Conservation (phyloP, 441 rosid species). For the Syzygium malaccense region DNA sequence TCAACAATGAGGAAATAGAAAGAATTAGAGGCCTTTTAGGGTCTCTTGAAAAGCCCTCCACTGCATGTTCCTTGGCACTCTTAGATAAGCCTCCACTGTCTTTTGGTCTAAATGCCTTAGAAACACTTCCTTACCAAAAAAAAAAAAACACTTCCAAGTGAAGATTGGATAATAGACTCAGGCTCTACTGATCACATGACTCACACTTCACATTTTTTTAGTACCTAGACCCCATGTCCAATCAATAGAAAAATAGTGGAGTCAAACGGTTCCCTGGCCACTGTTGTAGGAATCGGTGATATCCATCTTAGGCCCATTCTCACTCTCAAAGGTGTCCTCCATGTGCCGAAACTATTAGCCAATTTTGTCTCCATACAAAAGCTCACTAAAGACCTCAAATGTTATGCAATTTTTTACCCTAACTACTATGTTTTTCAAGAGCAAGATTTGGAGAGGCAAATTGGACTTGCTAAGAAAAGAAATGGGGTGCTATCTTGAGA, state of each 20-base stretch:
- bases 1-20: background rate
- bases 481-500: background rate
- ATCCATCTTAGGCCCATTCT: background rate
- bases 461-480: background rate
- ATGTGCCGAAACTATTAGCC: background rate
- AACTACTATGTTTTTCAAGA: background rate
- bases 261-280: background rate
- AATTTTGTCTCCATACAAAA: background rate
- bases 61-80: background rate
- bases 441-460: background rate
- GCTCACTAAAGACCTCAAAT: background rate
- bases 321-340: background rate
- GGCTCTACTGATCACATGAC: background rate
- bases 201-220: background rate
- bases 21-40: background rate
- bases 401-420: background rate
- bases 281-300: background rate
- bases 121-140: background rate
- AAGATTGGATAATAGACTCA: background rate
- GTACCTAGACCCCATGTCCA: background rate
- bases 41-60: background rate
- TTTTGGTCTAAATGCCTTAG: background rate
- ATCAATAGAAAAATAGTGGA: background rate
- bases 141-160: background rate
- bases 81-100: background rate